A percentile compares a stretch with the other conserved stretches of the same genome.
Conservation (phyloP, 176 grass and related monocot genomes). For the Raddia guianensis region DNA sequence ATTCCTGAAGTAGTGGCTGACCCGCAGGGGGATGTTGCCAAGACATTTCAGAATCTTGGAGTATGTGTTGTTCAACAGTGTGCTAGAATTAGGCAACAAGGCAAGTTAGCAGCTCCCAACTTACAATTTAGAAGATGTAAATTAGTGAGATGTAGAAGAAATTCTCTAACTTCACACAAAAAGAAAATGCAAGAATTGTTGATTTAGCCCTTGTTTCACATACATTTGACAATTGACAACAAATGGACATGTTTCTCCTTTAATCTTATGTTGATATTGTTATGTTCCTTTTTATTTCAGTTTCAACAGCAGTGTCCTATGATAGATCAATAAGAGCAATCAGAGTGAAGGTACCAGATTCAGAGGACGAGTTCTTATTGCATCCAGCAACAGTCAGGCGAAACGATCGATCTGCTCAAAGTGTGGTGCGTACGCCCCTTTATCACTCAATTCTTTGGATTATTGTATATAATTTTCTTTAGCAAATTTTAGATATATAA, state of each 20-base stretch:
- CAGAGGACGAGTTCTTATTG: conserved; percentile 92
- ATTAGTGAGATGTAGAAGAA: conserved; percentile 9
- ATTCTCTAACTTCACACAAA: neutral
- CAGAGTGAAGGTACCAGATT: conserved; percentile 96
- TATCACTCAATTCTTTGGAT: neutral
- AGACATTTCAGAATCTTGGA: conserved; percentile 94
- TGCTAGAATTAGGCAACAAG: conserved; percentile 99
- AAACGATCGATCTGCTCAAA: conserved; percentile 94
- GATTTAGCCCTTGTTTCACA: neutral
- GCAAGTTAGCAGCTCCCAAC: conserved; percentile 40
- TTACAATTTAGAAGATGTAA: neutral
- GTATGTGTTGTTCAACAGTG: conserved; percentile 98
- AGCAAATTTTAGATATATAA: neutral
- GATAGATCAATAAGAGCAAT: conserved; percentile 87
- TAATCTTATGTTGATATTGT: neutral
- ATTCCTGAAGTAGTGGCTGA: conserved; percentile 89
- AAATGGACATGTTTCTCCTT: conserved; percentile 27
- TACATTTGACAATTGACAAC: neutral
- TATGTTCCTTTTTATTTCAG: conserved; percentile 53
- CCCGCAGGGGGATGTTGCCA: conserved; percentile 88
- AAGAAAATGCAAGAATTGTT: neutral
- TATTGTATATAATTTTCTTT: neutral
- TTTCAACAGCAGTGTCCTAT: conserved; percentile 95
- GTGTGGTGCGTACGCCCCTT: conserved; percentile 69
- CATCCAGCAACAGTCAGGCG: conserved; percentile 92